A percentile compares a stretch with the other conserved stretches of the same genome.
These are phyloP conservation scores for Beauveria medogensis DNA, from an alignment of 2,329 filamentous ascomycete genomes.

Conservation along the genomic window DNA sequence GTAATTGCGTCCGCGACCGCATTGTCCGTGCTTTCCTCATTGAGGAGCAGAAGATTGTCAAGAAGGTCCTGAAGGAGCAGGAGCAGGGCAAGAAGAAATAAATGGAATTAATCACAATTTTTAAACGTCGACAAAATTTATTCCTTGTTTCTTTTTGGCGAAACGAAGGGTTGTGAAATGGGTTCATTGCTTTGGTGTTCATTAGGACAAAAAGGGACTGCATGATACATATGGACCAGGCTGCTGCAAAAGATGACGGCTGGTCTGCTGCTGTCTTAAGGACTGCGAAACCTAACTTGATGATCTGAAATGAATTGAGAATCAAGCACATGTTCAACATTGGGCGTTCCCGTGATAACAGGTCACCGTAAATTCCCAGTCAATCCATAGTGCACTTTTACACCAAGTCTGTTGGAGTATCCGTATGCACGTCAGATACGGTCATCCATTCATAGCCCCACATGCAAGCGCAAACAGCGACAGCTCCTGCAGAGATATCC, in stretches of 20 bases:
- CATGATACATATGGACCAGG: slow-evolving; percentile 35
- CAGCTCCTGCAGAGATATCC: background rate
- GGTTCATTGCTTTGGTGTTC: slow-evolving; percentile 48
- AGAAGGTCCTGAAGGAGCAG: slow-evolving; percentile 99
- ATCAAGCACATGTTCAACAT: slow-evolving; percentile 23
- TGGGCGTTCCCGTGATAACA: background rate
- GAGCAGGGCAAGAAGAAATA: slow-evolving; percentile 67
- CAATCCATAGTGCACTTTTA: too few relatives aligned
- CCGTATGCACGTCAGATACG: background rate
- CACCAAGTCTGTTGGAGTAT: too few relatives aligned
- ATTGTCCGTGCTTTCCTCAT: slow-evolving; percentile 98
- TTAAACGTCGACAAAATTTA: slow-evolving; percentile 7
- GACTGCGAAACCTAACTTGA: slow-evolving; percentile 35
- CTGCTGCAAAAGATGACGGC: slow-evolving; percentile 24
- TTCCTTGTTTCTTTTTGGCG: slow-evolving; percentile 15
- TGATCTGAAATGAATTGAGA: slow-evolving; percentile 37
- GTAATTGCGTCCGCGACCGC: slow-evolving; percentile 96
- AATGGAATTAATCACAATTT: slow-evolving; percentile 24
- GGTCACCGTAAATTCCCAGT: too few relatives aligned
- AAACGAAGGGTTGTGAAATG: slow-evolving; percentile 19
- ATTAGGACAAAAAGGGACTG: slow-evolving; percentile 40
- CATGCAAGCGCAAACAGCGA: background rate
- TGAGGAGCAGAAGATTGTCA: slow-evolving; percentile 99
- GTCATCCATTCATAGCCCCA: slow-evolving; percentile 1
- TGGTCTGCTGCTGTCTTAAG: slow-evolving; percentile 38